Conservation (phyloP, 2,329 filamentous ascomycete species). For the Shiraia sp. region DNA sequence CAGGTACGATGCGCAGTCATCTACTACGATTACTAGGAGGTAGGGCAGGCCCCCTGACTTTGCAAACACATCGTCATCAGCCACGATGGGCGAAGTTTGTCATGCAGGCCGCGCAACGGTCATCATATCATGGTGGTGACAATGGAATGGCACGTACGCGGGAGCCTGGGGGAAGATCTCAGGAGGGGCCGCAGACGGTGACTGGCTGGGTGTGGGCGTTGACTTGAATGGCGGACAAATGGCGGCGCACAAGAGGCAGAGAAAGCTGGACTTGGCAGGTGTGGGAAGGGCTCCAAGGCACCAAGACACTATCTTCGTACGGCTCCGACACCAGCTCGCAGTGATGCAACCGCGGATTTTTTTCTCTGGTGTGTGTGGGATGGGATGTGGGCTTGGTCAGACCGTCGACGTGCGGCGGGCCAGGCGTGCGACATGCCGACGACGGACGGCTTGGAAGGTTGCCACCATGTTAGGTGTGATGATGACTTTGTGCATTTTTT, state of each 20-base stretch:
- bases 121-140: no score
- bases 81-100: background rate
- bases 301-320: constrained; percentile 16
- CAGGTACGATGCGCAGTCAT: constrained; percentile 1
- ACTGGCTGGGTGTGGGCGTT: background rate
- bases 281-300: constrained; percentile 16
- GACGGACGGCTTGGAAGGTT: no score
- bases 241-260: constrained; percentile 4
- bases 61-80: constrained; percentile 3
- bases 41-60: constrained; percentile 4
- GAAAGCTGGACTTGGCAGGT: constrained; percentile 6
- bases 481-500: no score
- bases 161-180: constrained; percentile 9
- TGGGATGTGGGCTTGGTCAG: no score
- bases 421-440: no score
- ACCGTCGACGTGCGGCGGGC: no score
- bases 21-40: no score
- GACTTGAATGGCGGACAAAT: constrained; percentile 4
- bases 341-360: no score
- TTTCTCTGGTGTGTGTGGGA: no score
- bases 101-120: constrained; percentile 2
- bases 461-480: no score
- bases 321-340: constrained; percentile 10
- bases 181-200: background rate
- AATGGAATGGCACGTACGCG: no score